These are phyloP conservation scores for Naegleria fowleri DNA, from an alignment of 208 protist species.

Conservation along the genomic window DNA sequence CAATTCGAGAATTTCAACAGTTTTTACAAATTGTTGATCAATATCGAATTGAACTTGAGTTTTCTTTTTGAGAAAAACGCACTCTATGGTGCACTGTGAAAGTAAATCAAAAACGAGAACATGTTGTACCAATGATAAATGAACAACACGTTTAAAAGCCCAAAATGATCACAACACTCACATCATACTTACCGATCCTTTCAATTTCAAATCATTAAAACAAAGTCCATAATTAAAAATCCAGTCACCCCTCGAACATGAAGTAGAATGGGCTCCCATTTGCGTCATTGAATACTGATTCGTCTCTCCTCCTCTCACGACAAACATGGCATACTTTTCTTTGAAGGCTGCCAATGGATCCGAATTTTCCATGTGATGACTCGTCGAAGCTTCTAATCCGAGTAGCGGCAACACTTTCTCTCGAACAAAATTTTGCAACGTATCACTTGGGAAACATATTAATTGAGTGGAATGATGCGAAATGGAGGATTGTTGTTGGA, in stretches of 20 bases:
- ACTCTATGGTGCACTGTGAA: background rate
- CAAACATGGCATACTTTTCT: background rate
- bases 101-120: too few species aligned
- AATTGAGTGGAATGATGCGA: background rate
- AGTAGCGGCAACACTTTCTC: background rate
- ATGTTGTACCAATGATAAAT: background rate
- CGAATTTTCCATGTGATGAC: background rate
- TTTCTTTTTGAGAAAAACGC: background rate
- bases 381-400: too few species aligned
- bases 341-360: background rate
- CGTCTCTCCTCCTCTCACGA: background rate
- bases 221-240: background rate
- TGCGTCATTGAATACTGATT: background rate
- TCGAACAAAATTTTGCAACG: background rate
- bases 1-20: background rate
- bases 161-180: too few species aligned
- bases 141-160: too few species aligned
- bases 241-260: background rate
- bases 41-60: background rate
- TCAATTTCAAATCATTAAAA: background rate
- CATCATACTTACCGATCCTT: background rate
- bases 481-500: background rate
- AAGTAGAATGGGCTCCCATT: too few species aligned
- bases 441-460: background rate
- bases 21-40: background rate